Conservation (phyloP, 192 early-diverging fungal genomes). For the Ambispora gerdemannii region DNA sequence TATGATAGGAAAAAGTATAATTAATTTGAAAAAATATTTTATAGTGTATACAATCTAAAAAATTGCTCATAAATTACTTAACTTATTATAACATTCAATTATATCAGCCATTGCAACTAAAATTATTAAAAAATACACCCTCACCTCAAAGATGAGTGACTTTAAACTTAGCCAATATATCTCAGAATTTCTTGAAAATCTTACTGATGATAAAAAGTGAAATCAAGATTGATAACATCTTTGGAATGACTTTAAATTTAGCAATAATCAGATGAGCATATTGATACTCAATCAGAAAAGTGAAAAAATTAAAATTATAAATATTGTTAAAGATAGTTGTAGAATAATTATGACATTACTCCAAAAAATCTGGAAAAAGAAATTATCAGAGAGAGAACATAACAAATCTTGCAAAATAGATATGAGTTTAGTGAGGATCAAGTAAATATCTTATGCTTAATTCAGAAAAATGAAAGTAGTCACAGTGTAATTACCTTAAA, state of each 20-base stretch:
- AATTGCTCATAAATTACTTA: conserved; percentile 15
- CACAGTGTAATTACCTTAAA: too few species aligned
- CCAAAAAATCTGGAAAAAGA: not conserved
- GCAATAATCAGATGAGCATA: conserved; percentile 17
- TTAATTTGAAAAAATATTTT: conserved; percentile 14
- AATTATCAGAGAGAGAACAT: not conserved
- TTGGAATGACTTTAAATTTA: conserved; percentile 8
- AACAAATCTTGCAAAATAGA: too few species aligned
- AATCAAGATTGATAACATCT: conserved; percentile 4
- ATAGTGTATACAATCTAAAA: conserved; percentile 19
- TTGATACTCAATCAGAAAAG: conserved; percentile 7
- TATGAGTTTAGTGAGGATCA: not conserved
- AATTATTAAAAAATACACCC: conserved; percentile 25
- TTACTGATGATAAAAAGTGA: conserved; percentile 13
- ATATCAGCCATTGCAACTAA: conserved; percentile 17
- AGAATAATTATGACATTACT: too few species aligned
- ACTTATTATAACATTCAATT: conserved; percentile 4
- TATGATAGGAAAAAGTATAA: too few species aligned
- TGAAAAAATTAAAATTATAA: not conserved
- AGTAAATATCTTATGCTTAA: not conserved
- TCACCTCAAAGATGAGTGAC: not conserved
- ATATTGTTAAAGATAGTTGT: not conserved
- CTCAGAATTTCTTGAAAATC: not conserved
- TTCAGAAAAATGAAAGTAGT: not conserved
- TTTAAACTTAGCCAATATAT: not conserved